These are phyloP conservation scores for Mucor ambiguus DNA, from an alignment of 371 early-diverging fungal species.

Conservation along the genomic window DNA sequence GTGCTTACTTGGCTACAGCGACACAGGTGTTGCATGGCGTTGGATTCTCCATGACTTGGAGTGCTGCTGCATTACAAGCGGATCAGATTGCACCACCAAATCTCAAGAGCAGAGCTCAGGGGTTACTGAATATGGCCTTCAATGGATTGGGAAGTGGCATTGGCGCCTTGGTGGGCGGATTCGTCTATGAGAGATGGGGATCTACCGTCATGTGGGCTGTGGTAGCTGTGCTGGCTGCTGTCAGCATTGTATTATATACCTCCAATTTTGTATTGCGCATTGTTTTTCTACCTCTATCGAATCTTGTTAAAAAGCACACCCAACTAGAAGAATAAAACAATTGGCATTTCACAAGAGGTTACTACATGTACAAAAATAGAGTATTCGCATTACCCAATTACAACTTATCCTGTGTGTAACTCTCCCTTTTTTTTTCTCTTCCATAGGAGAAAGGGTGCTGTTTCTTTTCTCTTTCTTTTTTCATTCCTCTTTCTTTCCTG, in stretches of 20 bases:
- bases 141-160: constrained; percentile 40
- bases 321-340: not conserved
- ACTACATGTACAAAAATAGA: not conserved
- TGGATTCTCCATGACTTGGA: constrained; percentile 37
- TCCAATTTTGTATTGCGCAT: not conserved
- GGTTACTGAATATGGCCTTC: constrained; percentile 35
- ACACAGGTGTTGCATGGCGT: constrained; percentile 40
- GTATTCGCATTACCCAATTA: not conserved
- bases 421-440: not conserved
- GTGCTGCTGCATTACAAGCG: constrained; percentile 39
- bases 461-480: not conserved
- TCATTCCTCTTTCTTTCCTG: not conserved
- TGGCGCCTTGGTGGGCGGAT: constrained; percentile 31
- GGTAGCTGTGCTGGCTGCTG: constrained; percentile 7
- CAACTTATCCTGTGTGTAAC: constrained; percentile 1
- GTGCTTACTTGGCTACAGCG: constrained; percentile 26
- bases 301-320: not conserved
- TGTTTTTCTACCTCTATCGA: constrained; percentile 2
- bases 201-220: constrained; percentile 32
- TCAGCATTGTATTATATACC: constrained; percentile 26
- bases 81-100: constrained; percentile 31
- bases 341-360: not conserved
- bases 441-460: not conserved
- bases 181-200: constrained; percentile 32
- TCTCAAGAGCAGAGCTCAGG: constrained; percentile 36